Base-by-base conservation (phyloP, 192 early-diverging fungal species). In the Mortierella antarctica region DNA sequence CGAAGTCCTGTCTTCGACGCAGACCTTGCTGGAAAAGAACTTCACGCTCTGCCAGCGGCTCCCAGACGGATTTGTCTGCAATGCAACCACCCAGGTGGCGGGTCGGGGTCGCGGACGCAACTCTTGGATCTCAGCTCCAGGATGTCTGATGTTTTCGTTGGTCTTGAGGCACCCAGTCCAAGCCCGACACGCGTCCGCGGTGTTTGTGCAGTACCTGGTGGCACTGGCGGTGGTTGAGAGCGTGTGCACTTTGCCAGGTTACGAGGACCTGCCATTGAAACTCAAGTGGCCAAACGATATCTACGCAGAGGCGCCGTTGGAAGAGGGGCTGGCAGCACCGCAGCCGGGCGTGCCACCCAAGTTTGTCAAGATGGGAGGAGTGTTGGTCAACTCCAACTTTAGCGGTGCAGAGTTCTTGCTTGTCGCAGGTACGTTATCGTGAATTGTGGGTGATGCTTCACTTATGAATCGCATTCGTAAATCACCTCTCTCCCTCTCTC, bases 231-330 rank as follows among this genome's bases (percentile, higher is more conserved):
- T 95, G 5, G 93, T 96, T 2, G 92, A 95, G 73, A 92, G 94
- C 15, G 83, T 98, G n/a, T 83, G 89, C 20, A 61, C 83, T 2
- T 83, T 85, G 58, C 85, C 85, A 3, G 95, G 93, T 2, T 96
- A 95, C 77, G 93, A 93, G 67, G 77, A 91, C n/a, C 67, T 98
- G 41, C 94, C 95, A 0, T 81, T 99, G 61, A 86, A 90, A 42
- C 83, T 99, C 52, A 99, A 99, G 82, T 99, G 98, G 98, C 98
- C 98, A 48, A 99, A 99, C 67, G 98, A 99, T 72, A 88, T 99
- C 15, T 99, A 99, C 82, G 94, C 88, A 0, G 78, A 90, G 69
- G 72, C 86, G 10, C 79, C 84, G 1, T 31, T 80, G 44, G 65
- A 71, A 13, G 13, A 78, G 23, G 75, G 76, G 52, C 51, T 54